These are phyloP conservation scores for Orbilia brochopaga DNA, from an alignment of 2,329 filamentous ascomycete species.

Conservation along the genomic window DNA sequence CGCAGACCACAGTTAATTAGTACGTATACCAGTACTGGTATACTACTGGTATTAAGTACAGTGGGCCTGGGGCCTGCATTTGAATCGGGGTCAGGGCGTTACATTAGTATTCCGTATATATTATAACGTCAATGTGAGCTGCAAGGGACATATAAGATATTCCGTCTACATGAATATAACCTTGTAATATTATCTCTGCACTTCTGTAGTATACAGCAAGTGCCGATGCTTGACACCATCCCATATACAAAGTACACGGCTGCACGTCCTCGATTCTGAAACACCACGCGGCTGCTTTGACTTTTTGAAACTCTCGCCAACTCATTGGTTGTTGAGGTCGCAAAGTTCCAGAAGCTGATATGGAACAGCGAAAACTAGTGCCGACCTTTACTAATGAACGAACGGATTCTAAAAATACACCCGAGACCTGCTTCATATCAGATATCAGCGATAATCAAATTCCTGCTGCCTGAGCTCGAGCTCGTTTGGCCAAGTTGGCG, in stretches of 20 bases:
- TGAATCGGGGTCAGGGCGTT: background rate
- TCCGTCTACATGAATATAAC: too few relatives aligned
- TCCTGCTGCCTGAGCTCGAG: background rate
- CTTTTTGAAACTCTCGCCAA: background rate
- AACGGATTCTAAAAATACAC: background rate
- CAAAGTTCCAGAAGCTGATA: conserved; percentile 1
- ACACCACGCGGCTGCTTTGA: background rate
- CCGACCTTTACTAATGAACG: background rate
- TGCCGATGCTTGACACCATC: background rate
- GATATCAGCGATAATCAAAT: background rate
- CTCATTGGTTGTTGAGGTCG: background rate
- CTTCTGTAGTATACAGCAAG: too few relatives aligned
- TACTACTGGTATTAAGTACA: too few relatives aligned
- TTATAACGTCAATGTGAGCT: background rate
- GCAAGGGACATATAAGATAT: background rate
- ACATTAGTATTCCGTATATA: too few relatives aligned
- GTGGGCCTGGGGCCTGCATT: background rate
- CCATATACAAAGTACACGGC: background rate
- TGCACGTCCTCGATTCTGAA: background rate
- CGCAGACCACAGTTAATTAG: too few relatives aligned
- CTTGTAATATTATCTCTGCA: too few relatives aligned
- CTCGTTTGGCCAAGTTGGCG: background rate
- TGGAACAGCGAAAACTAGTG: background rate
- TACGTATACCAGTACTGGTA: too few relatives aligned
- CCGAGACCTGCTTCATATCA: conserved; percentile 1